These are phyloP conservation scores for Emmonsiellopsis sp. DNA, from an alignment of 2,329 filamentous ascomycete genomes.

Conservation along the genomic window DNA sequence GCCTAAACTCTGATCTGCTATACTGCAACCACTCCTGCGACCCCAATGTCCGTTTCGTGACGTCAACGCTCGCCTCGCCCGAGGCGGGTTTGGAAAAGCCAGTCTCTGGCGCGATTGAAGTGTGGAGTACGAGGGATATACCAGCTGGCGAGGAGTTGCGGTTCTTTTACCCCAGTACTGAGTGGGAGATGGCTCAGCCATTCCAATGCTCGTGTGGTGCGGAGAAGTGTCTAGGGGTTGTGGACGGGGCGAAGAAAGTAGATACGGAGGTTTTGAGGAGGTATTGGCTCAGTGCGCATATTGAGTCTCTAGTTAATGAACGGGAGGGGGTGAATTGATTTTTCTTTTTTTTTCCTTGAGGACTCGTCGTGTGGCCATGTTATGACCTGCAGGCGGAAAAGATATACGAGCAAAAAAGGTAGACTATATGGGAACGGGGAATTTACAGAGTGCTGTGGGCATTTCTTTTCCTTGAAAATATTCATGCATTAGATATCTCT, in stretches of 20 bases:
- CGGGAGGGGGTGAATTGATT: constrained; percentile 6
- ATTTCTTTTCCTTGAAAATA: too few relatives aligned
- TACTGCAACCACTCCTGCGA: constrained; percentile 63
- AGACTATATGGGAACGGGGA: too few relatives aligned
- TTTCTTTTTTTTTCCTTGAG: background rate
- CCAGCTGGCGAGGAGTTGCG: constrained; percentile 30
- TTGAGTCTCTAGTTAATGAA: constrained; percentile 20
- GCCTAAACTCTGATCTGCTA: constrained; percentile 56
- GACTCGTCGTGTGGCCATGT: too few relatives aligned
- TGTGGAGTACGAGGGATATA: constrained; percentile 12
- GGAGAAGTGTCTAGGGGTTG: constrained; percentile 48
- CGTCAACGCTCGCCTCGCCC: constrained; percentile 37
- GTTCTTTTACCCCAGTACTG: constrained; percentile 68
- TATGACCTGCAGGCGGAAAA: too few relatives aligned
- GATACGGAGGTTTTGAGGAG: constrained; percentile 42
- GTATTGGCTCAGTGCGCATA: constrained; percentile 54
- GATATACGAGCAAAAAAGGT: too few relatives aligned
- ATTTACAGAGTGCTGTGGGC: too few relatives aligned
- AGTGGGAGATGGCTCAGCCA: constrained; percentile 64
- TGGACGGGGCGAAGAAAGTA: constrained; percentile 57
- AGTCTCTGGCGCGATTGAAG: constrained; percentile 10
- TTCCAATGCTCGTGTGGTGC: constrained; percentile 57
- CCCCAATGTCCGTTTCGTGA: constrained; percentile 55
- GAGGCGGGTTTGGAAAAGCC: constrained; percentile 33
- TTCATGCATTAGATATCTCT: too few relatives aligned